Evolutionary conservation across 2,329 filamentous ascomycete genomes (phyloP).

Genomic region (Colletotrichum trifolii): DNA sequence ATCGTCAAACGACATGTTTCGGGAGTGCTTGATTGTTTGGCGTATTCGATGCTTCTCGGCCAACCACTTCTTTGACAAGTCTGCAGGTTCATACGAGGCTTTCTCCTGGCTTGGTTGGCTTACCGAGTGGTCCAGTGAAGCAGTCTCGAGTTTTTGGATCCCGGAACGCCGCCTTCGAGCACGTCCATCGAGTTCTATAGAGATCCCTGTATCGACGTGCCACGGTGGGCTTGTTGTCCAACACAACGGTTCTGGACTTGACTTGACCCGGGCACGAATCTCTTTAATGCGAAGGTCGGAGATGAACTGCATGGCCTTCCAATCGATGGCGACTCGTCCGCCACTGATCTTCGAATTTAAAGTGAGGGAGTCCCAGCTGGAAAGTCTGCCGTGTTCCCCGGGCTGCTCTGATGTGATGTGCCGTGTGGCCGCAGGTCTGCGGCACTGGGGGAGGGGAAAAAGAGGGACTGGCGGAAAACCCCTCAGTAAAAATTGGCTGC

Average conservation of each 20-base stretch:
- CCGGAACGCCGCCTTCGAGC: constrained; percentile 1
- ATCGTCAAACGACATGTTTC: constrained; percentile 30
- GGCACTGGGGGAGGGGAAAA: constrained; percentile 10
- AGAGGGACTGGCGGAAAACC: constrained; percentile 20
- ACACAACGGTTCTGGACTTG: not conserved
- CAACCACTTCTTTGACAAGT: constrained; percentile 3
- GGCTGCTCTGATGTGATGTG: constrained; percentile 19
- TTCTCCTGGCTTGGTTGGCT: constrained; percentile 2
- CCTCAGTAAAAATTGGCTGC: constrained; percentile 12
- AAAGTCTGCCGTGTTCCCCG: constrained; percentile 27
- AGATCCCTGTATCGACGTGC: not conserved
- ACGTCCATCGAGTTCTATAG: not conserved
- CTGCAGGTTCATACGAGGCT: not conserved
- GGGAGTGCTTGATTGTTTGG: constrained; percentile 3
- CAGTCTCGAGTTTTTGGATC: not conserved
- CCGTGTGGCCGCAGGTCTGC: constrained; percentile 23
- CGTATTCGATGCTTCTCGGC: constrained; percentile 4
- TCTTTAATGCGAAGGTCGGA: constrained; percentile 2
- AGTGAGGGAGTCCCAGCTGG: constrained; percentile 7
- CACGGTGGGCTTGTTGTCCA: constrained; percentile 3
- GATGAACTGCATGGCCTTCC: constrained; percentile 13
- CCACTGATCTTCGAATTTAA: not conserved
- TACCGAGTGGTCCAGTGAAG: not conserved
- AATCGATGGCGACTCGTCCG: not conserved
- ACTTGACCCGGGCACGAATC: constrained; percentile 1